phyloP scores from a whole-genome alignment of 345 rosid species.

The Salix brachista region DNA sequence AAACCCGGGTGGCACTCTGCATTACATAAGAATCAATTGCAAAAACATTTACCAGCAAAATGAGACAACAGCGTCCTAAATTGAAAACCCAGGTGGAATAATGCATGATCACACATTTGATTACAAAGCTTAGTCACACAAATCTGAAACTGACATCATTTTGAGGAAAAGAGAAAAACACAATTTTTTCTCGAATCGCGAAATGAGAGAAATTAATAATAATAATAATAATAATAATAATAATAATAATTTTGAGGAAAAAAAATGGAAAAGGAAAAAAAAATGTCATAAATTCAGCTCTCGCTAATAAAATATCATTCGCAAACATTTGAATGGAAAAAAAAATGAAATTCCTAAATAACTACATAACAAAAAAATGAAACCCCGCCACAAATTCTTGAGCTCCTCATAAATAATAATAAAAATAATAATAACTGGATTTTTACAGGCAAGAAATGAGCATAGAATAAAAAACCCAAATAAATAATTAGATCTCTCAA shows the following conservation, averaged over 20 bases:
- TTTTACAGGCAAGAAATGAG: not conserved
- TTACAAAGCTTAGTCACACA: not conserved
- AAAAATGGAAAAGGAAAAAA: not conserved
- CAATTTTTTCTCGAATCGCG: not conserved
- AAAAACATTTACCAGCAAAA: not conserved
- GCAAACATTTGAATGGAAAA: not conserved
- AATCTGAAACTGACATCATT: not conserved
- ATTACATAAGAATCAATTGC: not conserved
- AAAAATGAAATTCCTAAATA: not conserved
- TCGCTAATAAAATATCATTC: not conserved
- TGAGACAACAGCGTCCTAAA: not conserved
- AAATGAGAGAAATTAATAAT: too few species aligned
- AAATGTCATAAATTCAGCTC: not conserved
- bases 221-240: too few species aligned
- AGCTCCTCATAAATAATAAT: not conserved
- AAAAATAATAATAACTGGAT: not conserved
- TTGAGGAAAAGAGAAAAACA: not conserved
- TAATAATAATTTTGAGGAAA: not conserved
- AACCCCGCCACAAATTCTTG: not conserved
- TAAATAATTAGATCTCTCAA: constrained; percentile 8
- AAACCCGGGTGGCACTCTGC: not conserved
- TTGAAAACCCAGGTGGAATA: not conserved
- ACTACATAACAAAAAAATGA: not conserved
- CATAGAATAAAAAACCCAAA: not conserved
- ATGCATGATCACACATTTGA: not conserved